Base-by-base conservation (phyloP, 331 rosid species). In the Phaseolus coccineus region DNA sequence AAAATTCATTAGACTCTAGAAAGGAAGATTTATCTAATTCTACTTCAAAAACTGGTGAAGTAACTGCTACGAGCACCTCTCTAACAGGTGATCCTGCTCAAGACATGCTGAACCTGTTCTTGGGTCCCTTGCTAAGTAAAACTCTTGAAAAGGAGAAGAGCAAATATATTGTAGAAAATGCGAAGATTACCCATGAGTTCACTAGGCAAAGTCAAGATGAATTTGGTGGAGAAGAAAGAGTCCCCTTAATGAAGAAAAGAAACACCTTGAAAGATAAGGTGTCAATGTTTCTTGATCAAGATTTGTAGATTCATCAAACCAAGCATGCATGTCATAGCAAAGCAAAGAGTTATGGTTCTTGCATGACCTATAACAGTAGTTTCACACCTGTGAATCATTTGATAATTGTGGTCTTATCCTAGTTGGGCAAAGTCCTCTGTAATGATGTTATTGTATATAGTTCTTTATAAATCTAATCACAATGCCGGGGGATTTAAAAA, bases 91-190 rank as follows among this genome's bases (percentile, higher is more conserved):
- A 94, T 83, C 92, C 97, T 77, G 94, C 96, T 77, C 94, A 77
- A 75, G 94, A 90, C 71, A 92, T 94, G 97, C 80, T 92, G 77
- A 84, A 91, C 74, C 83, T 94, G 84, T 89, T 88, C 82, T 85
- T 94, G 80, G 98, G 97, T 76, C 91, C 95, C 39, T 85, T 87
- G 90, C 81, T 91, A 74, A 89, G 77, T 83, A 92, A 82, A 76
- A 84, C 91, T 52, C 10, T 76, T 16, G 78, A 82, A 80, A 83
- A 73, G 83, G 84, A 87, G 77, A 81, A 78, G 79, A 73, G 73
- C 63, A 79, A 83, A 73, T 84, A 39, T 80, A 16, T 81, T 40
- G 9, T 75, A 39, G 82, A 80, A 33, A 80, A 83, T 57, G 25
- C 64, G 42, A 74, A 82, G 75, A 75, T 80, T 84, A 44, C 86